Evolutionary conservation across 2,329 filamentous ascomycete species (phyloP), one percentile per base, ranked within the genome.

Genomic region (Periglandula ipomoeae): DNA sequence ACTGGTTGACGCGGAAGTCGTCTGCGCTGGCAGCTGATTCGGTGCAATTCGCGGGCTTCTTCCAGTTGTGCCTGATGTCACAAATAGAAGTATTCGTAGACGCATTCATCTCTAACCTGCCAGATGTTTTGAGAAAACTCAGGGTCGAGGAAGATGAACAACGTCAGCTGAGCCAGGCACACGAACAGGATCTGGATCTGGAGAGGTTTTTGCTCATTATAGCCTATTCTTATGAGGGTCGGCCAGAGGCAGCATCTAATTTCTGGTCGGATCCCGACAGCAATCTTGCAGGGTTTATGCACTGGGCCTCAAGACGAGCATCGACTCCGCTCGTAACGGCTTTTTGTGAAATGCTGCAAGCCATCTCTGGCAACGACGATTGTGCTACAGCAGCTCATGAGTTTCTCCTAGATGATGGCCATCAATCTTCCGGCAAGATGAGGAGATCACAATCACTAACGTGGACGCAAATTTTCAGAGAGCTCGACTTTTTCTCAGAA

Each of bases 321-420:
- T 95, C 94, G 0, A 96, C 94, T 0, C 93, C 93, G n/a, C 78
- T 95, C 22, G 90, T 95, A 51, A 93, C 89, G 52, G 90, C 91
- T 11, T 98, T 97, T 58, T 98, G 93, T 65, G 91, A 97, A 62
- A 91, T 98, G 82, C 73, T 98, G 15, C 87, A 89, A 60, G 85
- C 90, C 1, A 84, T 98, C 43, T 88, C 93, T 0, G 82, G 84
- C 46, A 89, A 89, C 46, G 81, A 88, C 47, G 80, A 87, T 47
- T 93, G 88, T 58, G 91, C 93, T 24, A 84, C 85, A 47, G 78
- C 86, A 15, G 89, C 91, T 0, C 91, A 98, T 63, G 82, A 83
- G 44, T 98, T 98, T 61, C 72, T 98, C 15, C 75, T 93, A 2
- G 91, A 96, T 57, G 93, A 98, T 61, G 82, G 85, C 3, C 76